These are phyloP conservation scores for Pleurozium schreberi DNA, from an alignment of 225 moss, liverwort and hornwort species.

Conservation along the genomic window DNA sequence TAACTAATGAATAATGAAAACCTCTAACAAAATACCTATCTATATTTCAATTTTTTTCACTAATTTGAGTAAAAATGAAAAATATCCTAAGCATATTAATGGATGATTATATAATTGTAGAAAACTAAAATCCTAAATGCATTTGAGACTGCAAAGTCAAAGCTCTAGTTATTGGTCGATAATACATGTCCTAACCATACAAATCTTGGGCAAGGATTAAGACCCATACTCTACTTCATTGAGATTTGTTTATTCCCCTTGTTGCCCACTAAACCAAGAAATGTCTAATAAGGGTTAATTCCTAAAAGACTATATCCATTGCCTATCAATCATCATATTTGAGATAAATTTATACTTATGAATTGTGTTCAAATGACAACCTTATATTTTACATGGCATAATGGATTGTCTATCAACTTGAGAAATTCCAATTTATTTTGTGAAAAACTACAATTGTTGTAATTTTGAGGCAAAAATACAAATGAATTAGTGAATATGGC, in stretches of 20 bases:
- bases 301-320: neutral
- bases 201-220: neutral
- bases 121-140: accelerated
- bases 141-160: neutral
- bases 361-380: neutral
- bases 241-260: neutral
- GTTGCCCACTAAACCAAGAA: neutral
- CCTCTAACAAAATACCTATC: accelerated
- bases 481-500: neutral
- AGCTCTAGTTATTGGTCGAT: neutral
- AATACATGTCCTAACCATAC: too few relatives aligned
- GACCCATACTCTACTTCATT: accelerated
- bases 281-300: neutral
- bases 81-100: neutral
- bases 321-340: neutral
- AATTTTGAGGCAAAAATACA: neutral
- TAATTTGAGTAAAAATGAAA: neutral
- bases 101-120: neutral
- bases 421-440: neutral
- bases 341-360: neutral
- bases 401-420: neutral
- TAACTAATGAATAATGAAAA: neutral
- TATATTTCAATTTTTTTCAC: neutral
- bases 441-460: neutral
- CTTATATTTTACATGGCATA: too few relatives aligned